Base-by-base conservation (phyloP, 2,329 filamentous ascomycete genomes). In the Calonectria fujianensis region DNA sequence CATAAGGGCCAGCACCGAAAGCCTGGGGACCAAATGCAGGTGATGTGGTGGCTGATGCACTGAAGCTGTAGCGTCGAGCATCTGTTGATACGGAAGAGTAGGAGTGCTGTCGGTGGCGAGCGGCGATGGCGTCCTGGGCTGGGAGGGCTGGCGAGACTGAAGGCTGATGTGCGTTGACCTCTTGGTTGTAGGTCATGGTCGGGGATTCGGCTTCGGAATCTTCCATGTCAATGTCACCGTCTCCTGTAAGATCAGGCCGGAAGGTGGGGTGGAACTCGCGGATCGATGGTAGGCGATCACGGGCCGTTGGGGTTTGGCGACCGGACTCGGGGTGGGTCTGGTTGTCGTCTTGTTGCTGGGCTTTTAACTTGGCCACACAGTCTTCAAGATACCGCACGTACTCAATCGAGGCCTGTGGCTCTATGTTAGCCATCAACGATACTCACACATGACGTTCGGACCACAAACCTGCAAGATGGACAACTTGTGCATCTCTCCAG, bases 401-500 rank as follows among this genome's bases (percentile, higher is more conserved):
- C 80, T 98, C 97, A 75, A 98, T 98, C 61, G 96, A 97, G 7
- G 96, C 96, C 96, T 98, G 54, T 10, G 29, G 52, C 31, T 41
- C 24, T 59, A 59, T 69, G 66, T 79, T 52, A 80, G 74, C 54
- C 18, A 31, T 11, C n/a, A 20, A 29, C 7, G 16, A 31, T 18
- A 51, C 24, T 52, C n/a, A 50, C 37, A n/a, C n/a, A 39, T 14
- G 18, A 14, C 2, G 14, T 14, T 10, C 18, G 37, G 27, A 45
- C 8, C 32, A 84, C 90, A 77, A 84, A 97, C 96, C 91, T 98
- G 96, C 66, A 98, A 87, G 79, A 98, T 98, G 20, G 96, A 96
- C 72, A 98, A 88, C 86, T 99, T 99, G 85, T 98, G 97, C 97
- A 98, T 98, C 82, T 98, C 96, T 9, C 96, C 96, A n/a, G 91